phyloP scores from a whole-genome alignment of 2,329 filamentous ascomycete species.

The Aspergillus neoniger region DNA sequence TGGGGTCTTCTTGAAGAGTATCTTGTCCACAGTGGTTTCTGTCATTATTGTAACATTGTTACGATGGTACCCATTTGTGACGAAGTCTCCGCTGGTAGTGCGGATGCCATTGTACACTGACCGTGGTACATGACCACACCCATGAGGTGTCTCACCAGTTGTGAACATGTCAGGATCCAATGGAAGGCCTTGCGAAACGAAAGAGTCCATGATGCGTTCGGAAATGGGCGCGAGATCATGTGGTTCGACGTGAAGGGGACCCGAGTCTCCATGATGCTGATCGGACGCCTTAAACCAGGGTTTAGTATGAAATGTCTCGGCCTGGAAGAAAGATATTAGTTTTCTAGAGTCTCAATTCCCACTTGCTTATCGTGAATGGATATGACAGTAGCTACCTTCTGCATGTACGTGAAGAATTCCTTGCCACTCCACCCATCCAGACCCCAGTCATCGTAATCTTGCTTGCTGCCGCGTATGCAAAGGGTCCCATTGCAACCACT shows the following conservation, averaged over 20 bases:
- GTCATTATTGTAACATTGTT: slow-evolving; percentile 53
- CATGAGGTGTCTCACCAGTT: slow-evolving; percentile 54
- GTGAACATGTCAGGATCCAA: slow-evolving; percentile 63
- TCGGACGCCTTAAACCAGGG: slow-evolving; percentile 57
- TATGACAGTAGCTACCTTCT: slow-evolving; percentile 44
- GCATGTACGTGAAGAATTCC: slow-evolving; percentile 60
- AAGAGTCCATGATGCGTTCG: slow-evolving; percentile 56
- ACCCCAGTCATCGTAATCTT: slow-evolving; percentile 58
- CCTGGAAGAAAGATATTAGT: slow-evolving; percentile 31
- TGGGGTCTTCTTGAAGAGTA: slow-evolving; percentile 47
- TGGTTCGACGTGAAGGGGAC: slow-evolving; percentile 58
- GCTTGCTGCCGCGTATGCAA: slow-evolving; percentile 46
- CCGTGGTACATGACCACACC: slow-evolving; percentile 58
- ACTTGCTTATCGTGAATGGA: background rate
- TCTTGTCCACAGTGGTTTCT: slow-evolving; percentile 54
- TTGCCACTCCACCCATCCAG: slow-evolving; percentile 58
- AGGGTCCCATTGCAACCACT: slow-evolving; percentile 50
- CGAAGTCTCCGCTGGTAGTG: slow-evolving; percentile 57
- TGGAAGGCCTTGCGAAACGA: slow-evolving; percentile 56
- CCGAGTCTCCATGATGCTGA: slow-evolving; percentile 53
- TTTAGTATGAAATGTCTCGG: slow-evolving; percentile 61
- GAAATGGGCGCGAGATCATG: slow-evolving; percentile 63
- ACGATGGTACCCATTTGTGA: slow-evolving; percentile 46
- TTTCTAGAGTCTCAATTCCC: background rate
- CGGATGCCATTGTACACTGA: slow-evolving; percentile 57